These are phyloP conservation scores for Pseudogymnoascus sp. DNA, from an alignment of 2,329 filamentous ascomycete genomes.

Conservation along the genomic window DNA sequence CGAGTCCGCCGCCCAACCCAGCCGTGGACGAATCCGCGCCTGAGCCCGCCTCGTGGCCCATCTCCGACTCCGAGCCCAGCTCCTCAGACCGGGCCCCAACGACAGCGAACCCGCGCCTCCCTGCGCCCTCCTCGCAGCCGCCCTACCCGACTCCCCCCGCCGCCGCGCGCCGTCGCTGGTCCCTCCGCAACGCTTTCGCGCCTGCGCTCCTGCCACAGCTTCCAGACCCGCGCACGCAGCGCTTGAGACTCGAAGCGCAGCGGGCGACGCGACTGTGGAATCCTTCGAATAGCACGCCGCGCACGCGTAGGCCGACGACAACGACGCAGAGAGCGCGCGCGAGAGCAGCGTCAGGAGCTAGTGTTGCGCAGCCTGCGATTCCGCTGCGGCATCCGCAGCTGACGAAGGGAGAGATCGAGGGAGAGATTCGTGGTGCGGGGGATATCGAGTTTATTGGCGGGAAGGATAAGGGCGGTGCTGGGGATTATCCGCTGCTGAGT, in stretches of 20 bases:
- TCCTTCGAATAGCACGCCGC: slow-evolving; percentile 51
- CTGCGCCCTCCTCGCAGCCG: slow-evolving; percentile 26
- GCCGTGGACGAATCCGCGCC: background rate
- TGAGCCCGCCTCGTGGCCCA: background rate
- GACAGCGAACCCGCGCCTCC: slow-evolving; percentile 22
- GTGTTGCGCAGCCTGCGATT: slow-evolving; percentile 16
- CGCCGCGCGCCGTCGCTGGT: slow-evolving; percentile 24
- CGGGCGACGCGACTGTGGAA: slow-evolving; percentile 44
- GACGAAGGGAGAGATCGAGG: slow-evolving; percentile 22
- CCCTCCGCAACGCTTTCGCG: slow-evolving; percentile 26
- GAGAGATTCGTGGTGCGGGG: slow-evolving; percentile 15
- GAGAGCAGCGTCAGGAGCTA: slow-evolving; percentile 24
- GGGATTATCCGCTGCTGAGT: slow-evolving; percentile 47
- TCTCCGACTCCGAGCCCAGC: background rate
- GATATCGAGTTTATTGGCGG: slow-evolving; percentile 5
- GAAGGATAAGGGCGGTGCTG: slow-evolving; percentile 28
- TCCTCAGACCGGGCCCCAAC: slow-evolving; percentile 14
- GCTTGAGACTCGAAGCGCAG: slow-evolving; percentile 19
- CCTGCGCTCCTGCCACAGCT: slow-evolving; percentile 20
- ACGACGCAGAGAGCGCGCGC: slow-evolving; percentile 28
- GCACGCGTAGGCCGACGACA: slow-evolving; percentile 39
- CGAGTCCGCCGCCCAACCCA: background rate
- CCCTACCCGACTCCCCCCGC: slow-evolving; percentile 23
- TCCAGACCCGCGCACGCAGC: slow-evolving; percentile 22
- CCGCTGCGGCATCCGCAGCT: slow-evolving; percentile 26